Evolutionary conservation across 1,139 yeast species (phyloP), one percentile per base, ranked within the genome.

Genomic region (Saccharomyces pastorianus): DNA sequence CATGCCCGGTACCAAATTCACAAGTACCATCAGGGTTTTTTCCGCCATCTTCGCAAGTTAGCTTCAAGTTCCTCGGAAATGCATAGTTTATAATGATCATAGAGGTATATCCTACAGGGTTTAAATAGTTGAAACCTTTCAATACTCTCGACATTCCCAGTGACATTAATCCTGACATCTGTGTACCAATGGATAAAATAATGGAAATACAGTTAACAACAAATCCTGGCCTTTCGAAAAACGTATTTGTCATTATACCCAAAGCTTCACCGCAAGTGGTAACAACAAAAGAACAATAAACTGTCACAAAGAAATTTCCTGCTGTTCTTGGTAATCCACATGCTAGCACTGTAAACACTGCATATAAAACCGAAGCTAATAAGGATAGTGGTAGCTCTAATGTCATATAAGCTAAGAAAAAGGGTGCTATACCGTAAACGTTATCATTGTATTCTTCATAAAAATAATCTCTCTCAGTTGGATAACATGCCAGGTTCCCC

Each of bases 91-190:
- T 73, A 26, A 80, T 63, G 1, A 82, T 73, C 54, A 84, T 83
- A 46, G 81, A 83, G 4, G 80, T 85, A 66, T 85, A 88, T 63
- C 84, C 85, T 64, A 85, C 71, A 1, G 96, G 96, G 54, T 83
- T 84, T 13, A 85, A 62, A 71, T 82, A 88, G 68, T 88, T 88
- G 67, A 85, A 71, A 0, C 83, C 95, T 59, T 76, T 75, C 64
- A 88, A 78, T 53, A 88, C 81, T 1, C 71, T 72, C 6, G 89
- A 89, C 85, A 88, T 81, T 34, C 84, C 76, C 59, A 87, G 71
- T 0, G 96, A 85, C 84, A 89, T 78, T 5, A 91, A 75, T n/a
- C 96, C 96, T 3, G 89, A 88, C 95, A 88, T 86, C 62, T 85
- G 81, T 17, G 85, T 79, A 6, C 91, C 93, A 55, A 88, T 72